phyloP scores from a whole-genome alignment of 495 filamentous ascomycete genomes.

The Tuber umbilicatum region DNA sequence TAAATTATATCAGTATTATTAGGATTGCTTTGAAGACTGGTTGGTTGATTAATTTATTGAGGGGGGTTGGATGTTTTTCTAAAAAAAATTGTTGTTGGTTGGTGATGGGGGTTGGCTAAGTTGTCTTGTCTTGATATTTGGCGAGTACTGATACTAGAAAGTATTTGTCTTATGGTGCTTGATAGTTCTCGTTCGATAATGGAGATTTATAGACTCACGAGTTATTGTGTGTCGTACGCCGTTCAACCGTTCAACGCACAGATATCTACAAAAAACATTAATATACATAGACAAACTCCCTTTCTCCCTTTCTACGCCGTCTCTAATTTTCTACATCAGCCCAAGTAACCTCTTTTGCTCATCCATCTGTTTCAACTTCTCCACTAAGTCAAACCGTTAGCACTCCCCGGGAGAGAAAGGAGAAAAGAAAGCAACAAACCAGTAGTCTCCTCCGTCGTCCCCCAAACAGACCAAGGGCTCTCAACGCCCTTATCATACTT shows the following conservation, averaged over 20 bases:
- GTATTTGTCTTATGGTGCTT: neutral
- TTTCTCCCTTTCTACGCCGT: neutral
- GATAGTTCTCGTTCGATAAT: neutral
- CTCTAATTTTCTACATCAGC: neutral
- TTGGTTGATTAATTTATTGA: neutral
- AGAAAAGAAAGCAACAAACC: constrained; percentile 32
- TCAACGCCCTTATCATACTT: constrained; percentile 50
- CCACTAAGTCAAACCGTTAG: constrained; percentile 21
- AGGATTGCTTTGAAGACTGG: neutral
- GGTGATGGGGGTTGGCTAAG: neutral
- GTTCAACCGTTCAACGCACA: neutral
- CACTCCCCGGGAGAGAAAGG: neutral
- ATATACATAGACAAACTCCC: neutral
- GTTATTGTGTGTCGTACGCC: neutral
- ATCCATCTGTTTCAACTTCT: constrained; percentile 6
- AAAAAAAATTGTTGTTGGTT: neutral
- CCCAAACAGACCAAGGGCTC: constrained; percentile 69
- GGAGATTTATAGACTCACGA: neutral
- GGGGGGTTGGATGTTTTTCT: neutral
- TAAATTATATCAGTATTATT: neutral
- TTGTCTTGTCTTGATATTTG: neutral
- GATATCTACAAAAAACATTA: neutral
- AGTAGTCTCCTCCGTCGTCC: constrained; percentile 57
- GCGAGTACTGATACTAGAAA: neutral
- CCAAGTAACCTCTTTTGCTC: constrained; percentile 8